Conservation (phyloP, 768 basidiomycete genomes). For the Serpula lacrymans region DNA sequence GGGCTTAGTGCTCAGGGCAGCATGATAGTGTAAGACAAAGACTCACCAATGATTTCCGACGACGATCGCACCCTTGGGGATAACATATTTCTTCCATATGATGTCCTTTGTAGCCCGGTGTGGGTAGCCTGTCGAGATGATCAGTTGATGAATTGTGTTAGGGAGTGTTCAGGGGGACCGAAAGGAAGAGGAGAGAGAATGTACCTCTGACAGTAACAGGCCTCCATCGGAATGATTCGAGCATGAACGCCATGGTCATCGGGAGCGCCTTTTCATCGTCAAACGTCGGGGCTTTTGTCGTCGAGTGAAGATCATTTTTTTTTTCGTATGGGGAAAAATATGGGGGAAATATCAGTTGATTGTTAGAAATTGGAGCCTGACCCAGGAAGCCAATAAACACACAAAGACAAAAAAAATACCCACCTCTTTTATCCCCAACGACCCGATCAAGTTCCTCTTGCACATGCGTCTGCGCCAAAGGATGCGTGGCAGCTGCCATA, state of each 20-base stretch:
- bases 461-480: constrained; percentile 42
- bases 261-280: constrained; percentile 24
- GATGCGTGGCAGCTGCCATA: constrained; percentile 50
- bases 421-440: constrained; percentile 35
- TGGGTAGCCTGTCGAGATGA: constrained; percentile 22
- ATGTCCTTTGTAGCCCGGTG: constrained; percentile 22
- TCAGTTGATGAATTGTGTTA: no score
- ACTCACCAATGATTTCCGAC: constrained; percentile 27
- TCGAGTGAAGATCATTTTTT: no score
- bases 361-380: no score
- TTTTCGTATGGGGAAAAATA: no score
- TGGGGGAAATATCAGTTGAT: no score
- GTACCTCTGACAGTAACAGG: constrained; percentile 20
- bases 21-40: no score
- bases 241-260: constrained; percentile 26
- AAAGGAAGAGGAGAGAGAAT: no score
- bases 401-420: no score
- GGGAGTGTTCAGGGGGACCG: no score
- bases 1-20: no score
- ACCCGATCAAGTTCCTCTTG: constrained; percentile 51
- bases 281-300: constrained; percentile 34
- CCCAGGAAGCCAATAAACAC: no score
- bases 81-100: constrained; percentile 27
- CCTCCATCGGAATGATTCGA: constrained; percentile 31
- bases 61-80: constrained; percentile 32